Evolutionary conservation across 2,329 filamentous ascomycete species (phyloP).

Genomic region (Aspergillus chevalieri): DNA sequence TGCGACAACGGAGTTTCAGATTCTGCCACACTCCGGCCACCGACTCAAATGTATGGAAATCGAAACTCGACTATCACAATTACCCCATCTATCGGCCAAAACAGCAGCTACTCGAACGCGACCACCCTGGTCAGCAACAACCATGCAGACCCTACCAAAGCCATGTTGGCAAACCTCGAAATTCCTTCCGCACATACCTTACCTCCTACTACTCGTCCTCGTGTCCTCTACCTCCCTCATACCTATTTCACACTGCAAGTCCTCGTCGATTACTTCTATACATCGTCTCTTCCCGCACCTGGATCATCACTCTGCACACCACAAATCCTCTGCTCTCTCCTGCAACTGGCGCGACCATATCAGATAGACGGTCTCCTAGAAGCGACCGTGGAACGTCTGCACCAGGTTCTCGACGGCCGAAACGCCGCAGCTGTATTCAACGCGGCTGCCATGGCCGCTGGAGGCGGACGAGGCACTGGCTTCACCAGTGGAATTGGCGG

Average conservation of each 20-base stretch:
- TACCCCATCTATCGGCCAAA: slow-evolving; percentile 51
- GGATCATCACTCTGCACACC: slow-evolving; percentile 79
- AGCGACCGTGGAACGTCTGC: slow-evolving; percentile 83
- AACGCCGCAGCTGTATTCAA: slow-evolving; percentile 98
- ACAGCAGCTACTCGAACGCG: slow-evolving; percentile 37
- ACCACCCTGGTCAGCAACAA: slow-evolving; percentile 34
- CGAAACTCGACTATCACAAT: slow-evolving; percentile 83
- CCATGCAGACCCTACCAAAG: slow-evolving; percentile 23
- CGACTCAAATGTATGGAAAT: slow-evolving; percentile 50
- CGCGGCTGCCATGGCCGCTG: slow-evolving; percentile 94
- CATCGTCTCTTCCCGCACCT: slow-evolving; percentile 72
- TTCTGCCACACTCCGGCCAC: slow-evolving; percentile 65
- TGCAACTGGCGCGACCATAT: slow-evolving; percentile 90
- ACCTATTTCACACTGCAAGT: slow-evolving; percentile 84
- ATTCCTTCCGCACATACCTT: slow-evolving; percentile 49
- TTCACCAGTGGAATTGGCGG: slow-evolving; percentile 53
- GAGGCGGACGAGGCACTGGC: slow-evolving; percentile 77
- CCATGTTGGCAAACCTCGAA: slow-evolving; percentile 40
- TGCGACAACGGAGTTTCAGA: slow-evolving; percentile 65
- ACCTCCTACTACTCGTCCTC: slow-evolving; percentile 60
- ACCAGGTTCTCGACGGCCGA: slow-evolving; percentile 80
- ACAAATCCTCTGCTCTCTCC: slow-evolving; percentile 88
- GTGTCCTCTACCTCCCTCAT: slow-evolving; percentile 88
- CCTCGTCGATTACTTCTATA: slow-evolving; percentile 88
- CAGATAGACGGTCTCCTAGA: slow-evolving; percentile 88